Conservation (phyloP, 73 alveolate genomes). For the Paramecium sexaurelia region DNA sequence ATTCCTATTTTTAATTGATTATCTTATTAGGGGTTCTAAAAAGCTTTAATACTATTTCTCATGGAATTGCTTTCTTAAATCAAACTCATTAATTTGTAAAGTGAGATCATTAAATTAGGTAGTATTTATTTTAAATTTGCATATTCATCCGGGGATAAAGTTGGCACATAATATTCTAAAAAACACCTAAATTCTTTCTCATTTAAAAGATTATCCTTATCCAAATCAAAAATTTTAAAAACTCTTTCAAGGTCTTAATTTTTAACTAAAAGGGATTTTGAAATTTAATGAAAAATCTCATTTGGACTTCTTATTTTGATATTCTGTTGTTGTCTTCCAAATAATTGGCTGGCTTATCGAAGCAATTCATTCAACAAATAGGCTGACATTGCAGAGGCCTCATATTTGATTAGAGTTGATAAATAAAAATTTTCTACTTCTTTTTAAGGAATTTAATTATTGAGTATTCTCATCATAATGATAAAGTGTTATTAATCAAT, state of each 20-base stretch:
- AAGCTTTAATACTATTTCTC: neutral
- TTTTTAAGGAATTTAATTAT: neutral
- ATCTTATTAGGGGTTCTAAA: neutral
- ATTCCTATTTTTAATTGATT: neutral
- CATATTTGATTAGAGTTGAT: neutral
- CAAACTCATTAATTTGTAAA: neutral
- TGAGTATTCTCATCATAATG: neutral
- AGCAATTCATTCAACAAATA: neutral
- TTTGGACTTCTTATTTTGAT: neutral
- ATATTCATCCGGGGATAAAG: slow-evolving; percentile 8
- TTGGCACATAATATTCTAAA: slow-evolving; percentile 1
- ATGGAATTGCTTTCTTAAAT: neutral
- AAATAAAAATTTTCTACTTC: neutral
- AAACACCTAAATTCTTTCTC: neutral
- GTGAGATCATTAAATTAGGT: neutral
- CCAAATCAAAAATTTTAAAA: neutral
- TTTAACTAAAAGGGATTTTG: neutral
- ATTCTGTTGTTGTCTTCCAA: neutral
- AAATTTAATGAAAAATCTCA: neutral
- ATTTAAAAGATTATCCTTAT: neutral
- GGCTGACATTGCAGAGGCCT: neutral
- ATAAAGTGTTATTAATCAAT: neutral
- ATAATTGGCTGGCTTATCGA: neutral
- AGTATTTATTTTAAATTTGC: neutral
- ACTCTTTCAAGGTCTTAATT: neutral